Percentiles rank a stretch among this genome's conserved stretches.
phyloP scores from a whole-genome alignment of 805 yeast genomes.

The Suhomyces pyralidae region DNA sequence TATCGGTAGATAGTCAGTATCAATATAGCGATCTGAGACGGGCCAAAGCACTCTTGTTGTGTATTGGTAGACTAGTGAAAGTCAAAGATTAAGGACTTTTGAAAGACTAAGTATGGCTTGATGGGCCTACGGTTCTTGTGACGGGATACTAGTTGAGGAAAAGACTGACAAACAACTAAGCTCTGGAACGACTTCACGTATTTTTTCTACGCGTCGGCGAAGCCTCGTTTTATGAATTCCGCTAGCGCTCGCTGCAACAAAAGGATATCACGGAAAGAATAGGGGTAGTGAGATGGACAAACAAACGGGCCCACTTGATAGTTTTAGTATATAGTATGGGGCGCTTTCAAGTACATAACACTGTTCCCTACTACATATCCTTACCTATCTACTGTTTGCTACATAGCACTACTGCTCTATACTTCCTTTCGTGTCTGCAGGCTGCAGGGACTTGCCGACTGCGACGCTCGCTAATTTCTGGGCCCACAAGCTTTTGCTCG shows the following conservation, averaged over 20 bases:
- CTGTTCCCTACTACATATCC: too few species aligned
- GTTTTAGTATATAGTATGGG: too few species aligned
- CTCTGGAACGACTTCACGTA: background rate
- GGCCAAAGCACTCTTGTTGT: too few species aligned
- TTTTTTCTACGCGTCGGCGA: conserved; percentile 2
- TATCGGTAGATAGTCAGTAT: too few species aligned
- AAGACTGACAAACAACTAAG: background rate
- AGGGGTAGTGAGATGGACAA: background rate
- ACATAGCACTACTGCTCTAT: background rate
- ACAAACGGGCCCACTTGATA: too few species aligned
- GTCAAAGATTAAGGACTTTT: background rate
- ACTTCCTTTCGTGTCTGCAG: background rate
- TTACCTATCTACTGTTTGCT: too few species aligned
- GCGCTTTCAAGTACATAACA: too few species aligned
- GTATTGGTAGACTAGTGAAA: too few species aligned
- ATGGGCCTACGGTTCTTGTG: background rate
- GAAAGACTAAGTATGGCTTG: too few species aligned
- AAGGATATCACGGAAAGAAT: background rate
- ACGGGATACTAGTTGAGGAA: background rate
- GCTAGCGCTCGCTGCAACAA: background rate
- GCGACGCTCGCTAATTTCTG: background rate
- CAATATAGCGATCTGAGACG: too few species aligned
- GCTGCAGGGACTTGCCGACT: background rate
- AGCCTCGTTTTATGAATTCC: conserved; percentile 1
- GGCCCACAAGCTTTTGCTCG: background rate